Base-by-base conservation (phyloP, 116 monocot species). In the Posidonia oceanica region DNA sequence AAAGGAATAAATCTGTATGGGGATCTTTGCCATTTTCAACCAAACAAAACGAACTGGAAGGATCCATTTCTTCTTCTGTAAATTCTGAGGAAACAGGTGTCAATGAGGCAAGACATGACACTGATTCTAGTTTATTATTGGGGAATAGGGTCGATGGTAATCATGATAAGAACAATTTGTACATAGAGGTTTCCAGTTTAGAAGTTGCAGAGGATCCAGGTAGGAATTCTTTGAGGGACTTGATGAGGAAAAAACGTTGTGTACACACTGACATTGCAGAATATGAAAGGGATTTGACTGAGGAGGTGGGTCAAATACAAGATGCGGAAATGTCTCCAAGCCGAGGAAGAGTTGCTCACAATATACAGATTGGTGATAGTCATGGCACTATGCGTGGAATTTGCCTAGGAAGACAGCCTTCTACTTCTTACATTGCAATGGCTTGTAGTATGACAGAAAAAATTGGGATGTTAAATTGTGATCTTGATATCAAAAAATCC, bases 241-340 rank as follows among this genome's bases (percentile, higher is more conserved):
- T 89, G 52, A 87, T 91, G 96, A 80, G 91, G 79, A 88, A 64
- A 77, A 91, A 85, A 55, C 82, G 85, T 8, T 73, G 42, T 22
- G 54, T 75, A 57, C 75, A 67, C 14, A 12, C 66, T 79, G 87
- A 83, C 18, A 69, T 76, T 17, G 64, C 51, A 58, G 91, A 85
- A 80, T 54, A 72, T 64, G 70, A 65, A 37, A 78, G 23, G 29
- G 18, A 59, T 71, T 57, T 52, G 39, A 16, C 36, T 67, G 62
- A 60, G 15, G 14, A n/a, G 11, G 16, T 72, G 60, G 5, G 40
- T 68, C 40, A 64, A 42, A 18, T 40, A 61, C 61, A 61, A 29
- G 61, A 21, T 61, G 20, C 48, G 7, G 48, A 48, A 48, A 10
- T 48, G 48, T 7, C 48, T 48, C 12, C 48, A 48, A 48, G 48